These are phyloP conservation scores for Coprinellus micaceus DNA, from an alignment of 768 basidiomycete species.

Conservation along the genomic window DNA sequence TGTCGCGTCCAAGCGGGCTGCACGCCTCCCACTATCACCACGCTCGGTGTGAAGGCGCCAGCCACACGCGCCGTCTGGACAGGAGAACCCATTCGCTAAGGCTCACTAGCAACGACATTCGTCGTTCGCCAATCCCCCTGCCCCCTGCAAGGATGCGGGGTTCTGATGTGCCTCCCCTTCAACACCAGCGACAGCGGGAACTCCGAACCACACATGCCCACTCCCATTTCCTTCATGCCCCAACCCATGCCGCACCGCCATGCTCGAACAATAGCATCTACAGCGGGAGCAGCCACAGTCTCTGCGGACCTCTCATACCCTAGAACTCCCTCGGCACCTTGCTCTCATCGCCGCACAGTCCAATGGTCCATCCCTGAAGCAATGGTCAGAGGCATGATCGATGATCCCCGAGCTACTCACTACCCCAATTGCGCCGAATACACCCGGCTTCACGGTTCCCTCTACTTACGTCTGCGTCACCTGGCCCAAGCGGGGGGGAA, in stretches of 20 bases:
- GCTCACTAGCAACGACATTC: not conserved
- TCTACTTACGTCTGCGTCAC: not conserved
- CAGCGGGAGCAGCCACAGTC: not conserved
- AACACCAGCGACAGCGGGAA: not conserved
- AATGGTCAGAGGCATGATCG: not conserved
- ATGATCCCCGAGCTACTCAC: constrained; percentile 47
- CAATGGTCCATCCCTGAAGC: constrained; percentile 45
- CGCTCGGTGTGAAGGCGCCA: constrained; percentile 46
- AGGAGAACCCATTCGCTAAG: constrained; percentile 27
- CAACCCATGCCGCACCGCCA: not conserved
- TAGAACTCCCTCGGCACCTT: not conserved
- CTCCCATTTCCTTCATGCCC: not conserved
- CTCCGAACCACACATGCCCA: not conserved
- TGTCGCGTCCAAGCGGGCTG: constrained; percentile 73
- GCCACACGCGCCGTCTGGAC: constrained; percentile 8
- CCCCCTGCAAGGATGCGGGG: too few relatives aligned
- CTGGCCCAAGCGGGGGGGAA: not conserved
- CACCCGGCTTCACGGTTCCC: constrained; percentile 72
- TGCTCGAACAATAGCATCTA: not conserved
- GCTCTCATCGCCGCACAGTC: not conserved
- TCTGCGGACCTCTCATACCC: too few relatives aligned
- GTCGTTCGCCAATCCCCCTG: not conserved
- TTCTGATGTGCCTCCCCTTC: not conserved
- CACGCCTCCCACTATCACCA: constrained; percentile 64
- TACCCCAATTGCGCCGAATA: constrained; percentile 75